Conservation (phyloP, 148 eudicot genomes). For the Silene uniflora region DNA sequence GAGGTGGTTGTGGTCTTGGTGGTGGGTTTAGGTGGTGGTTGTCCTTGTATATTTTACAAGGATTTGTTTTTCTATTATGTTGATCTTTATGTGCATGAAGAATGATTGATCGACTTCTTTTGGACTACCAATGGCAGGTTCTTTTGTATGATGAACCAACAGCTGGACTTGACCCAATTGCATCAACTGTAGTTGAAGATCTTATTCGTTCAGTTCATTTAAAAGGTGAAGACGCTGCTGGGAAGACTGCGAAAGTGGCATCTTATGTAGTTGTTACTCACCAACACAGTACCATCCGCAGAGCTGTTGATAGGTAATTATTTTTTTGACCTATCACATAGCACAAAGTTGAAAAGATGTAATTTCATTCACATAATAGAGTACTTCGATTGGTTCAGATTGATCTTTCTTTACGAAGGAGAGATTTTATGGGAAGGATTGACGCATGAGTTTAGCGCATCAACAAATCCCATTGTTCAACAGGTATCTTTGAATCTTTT, state of each 20-base stretch:
- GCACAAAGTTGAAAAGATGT: background rate
- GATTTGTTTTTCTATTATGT: no score
- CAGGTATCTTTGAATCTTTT: constrained; percentile 50
- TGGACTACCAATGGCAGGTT: constrained; percentile 42
- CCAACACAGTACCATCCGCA: constrained; percentile 87
- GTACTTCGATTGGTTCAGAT: constrained; percentile 30
- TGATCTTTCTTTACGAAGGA: constrained; percentile 76
- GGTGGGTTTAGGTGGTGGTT: no score
- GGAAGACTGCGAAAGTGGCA: constrained; percentile 74
- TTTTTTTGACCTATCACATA: constrained; percentile 2
- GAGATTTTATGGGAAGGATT: constrained; percentile 91
- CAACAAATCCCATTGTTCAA: constrained; percentile 75
- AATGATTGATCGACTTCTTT: no score
- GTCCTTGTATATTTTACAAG: no score
- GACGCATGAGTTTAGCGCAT: constrained; percentile 79
- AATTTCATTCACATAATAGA: constrained; percentile 13
- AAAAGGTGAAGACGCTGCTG: constrained; percentile 69
- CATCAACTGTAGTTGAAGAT: constrained; percentile 97
- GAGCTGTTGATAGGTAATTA: constrained; percentile 89
- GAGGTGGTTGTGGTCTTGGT: no score
- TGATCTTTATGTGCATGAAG: background rate
- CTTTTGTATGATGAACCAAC: constrained; percentile 95
- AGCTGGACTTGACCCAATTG: constrained; percentile 98
- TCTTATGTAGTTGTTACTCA: constrained; percentile 88
- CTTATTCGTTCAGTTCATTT: constrained; percentile 89